phyloP scores from a whole-genome alignment of 257 asterid genomes.

The Euphrasia confusa region DNA sequence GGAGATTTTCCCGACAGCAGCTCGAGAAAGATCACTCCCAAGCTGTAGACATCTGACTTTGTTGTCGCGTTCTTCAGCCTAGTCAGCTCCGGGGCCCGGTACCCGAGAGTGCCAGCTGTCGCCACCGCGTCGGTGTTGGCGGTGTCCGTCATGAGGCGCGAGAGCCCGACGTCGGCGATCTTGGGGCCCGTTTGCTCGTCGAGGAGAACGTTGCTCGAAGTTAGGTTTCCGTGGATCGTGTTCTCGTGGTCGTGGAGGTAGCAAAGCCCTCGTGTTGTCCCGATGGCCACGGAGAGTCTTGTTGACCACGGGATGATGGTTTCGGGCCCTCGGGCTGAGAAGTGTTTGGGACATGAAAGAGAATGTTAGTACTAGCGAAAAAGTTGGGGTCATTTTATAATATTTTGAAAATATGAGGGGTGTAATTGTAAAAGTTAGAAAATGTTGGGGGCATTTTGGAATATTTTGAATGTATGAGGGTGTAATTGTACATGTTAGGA shows the following conservation, averaged over 20 bases:
- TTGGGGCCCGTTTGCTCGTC: constrained; percentile 62
- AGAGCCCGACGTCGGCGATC: constrained; percentile 52
- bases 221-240: constrained; percentile 38
- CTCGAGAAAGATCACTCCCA: constrained; percentile 80
- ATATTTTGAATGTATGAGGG: no score
- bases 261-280: constrained; percentile 61
- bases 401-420: no score
- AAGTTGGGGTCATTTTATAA: no score
- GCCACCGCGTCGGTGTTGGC: constrained; percentile 39
- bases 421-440: no score
- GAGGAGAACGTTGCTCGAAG: constrained; percentile 61
- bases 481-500: no score
- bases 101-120: constrained; percentile 58
- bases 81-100: constrained; percentile 81
- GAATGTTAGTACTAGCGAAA: neutral
- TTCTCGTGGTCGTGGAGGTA: constrained; percentile 59
- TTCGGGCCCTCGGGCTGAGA: constrained; percentile 56
- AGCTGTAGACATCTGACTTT: constrained; percentile 73
- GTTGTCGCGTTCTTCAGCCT: constrained; percentile 61
- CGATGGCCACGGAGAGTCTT: constrained; percentile 62
- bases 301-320: constrained; percentile 64
- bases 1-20: constrained; percentile 89
- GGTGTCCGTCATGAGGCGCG: constrained; percentile 41
- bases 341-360: constrained; percentile 22
- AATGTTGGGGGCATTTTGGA: no score